phyloP scores from a whole-genome alignment of 2,329 filamentous ascomycete species.

The Cladophialophora yegresii region DNA sequence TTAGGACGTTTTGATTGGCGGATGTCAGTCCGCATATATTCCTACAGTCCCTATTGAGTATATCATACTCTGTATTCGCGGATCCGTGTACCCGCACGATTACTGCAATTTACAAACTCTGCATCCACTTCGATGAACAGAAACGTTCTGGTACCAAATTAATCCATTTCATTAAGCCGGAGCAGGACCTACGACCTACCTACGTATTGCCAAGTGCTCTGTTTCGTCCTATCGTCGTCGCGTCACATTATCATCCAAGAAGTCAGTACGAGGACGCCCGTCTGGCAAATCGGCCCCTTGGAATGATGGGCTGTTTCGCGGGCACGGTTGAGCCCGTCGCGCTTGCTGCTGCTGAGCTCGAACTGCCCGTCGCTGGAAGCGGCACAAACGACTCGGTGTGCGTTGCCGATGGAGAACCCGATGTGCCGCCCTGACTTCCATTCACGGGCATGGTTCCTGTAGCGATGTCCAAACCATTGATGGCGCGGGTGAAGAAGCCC shows the following conservation, averaged over 20 bases:
- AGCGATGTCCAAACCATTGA: constrained; percentile 58
- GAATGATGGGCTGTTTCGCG: constrained; percentile 2
- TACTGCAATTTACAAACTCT: too few relatives aligned
- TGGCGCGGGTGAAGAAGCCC: constrained; percentile 62
- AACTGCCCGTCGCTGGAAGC: constrained; percentile 36
- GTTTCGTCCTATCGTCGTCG: background rate
- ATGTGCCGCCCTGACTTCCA: constrained; percentile 43
- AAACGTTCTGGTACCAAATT: too few relatives aligned
- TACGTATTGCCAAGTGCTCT: too few relatives aligned
- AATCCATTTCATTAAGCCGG: too few relatives aligned
- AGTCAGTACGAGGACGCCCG: background rate
- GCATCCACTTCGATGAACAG: too few relatives aligned
- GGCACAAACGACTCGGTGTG: constrained; percentile 49
- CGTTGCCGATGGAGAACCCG: constrained; percentile 47
- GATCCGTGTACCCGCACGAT: too few relatives aligned
- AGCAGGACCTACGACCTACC: too few relatives aligned
- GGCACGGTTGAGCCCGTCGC: constrained; percentile 8
- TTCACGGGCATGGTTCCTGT: constrained; percentile 50
- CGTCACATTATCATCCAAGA: background rate
- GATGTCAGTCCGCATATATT: background rate
- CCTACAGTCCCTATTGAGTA: too few relatives aligned
- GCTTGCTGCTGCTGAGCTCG: constrained; percentile 18
- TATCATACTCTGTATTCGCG: too few relatives aligned
- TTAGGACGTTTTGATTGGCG: background rate
- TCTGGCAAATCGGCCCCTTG: constrained; percentile 12